Conservation (phyloP, 1,284 basidiomycete species). For the Pseudozyma sp. region DNA sequence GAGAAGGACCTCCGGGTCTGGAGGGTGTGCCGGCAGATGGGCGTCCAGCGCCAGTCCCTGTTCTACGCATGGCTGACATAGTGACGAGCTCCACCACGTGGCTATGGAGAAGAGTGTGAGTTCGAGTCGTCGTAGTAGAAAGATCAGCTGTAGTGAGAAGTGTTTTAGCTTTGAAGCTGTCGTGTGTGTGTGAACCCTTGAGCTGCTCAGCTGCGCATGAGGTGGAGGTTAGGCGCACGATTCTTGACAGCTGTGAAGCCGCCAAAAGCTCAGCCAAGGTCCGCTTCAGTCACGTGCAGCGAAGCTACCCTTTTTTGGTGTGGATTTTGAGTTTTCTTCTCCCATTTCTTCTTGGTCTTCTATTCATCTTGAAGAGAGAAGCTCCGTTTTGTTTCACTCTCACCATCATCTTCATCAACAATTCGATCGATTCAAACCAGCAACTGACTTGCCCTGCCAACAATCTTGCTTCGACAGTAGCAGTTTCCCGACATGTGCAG, state of each 20-base stretch:
- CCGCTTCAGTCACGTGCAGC: constrained; percentile 13
- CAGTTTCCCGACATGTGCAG: not conserved
- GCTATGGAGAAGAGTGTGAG: not conserved
- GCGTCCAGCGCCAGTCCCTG: constrained; percentile 21
- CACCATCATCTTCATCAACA: constrained; percentile 6
- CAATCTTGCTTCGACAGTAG: too few relatives aligned
- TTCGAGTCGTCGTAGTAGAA: not conserved
- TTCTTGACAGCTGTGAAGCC: not conserved
- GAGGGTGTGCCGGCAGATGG: constrained; percentile 14
- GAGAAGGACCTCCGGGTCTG: constrained; percentile 40
- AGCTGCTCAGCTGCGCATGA: constrained; percentile 6
- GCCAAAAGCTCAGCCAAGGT: constrained; percentile 6
- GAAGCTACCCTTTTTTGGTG: not conserved
- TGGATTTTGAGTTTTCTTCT: not conserved
- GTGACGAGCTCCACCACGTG: not conserved
- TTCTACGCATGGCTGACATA: constrained; percentile 38
- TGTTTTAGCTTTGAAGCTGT: not conserved
- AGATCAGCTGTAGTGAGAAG: not conserved
- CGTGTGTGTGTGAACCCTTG: constrained; percentile 6
- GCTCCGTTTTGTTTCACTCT: not conserved
- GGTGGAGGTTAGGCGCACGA: constrained; percentile 20
- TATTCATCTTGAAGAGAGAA: not conserved
- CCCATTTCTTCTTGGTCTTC: constrained; percentile 8
- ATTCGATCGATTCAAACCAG: too few relatives aligned
- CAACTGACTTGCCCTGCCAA: too few relatives aligned